Evolutionary conservation across 352 stramenopile species (phyloP).

Genomic region (Globisporangium spiculum): DNA sequence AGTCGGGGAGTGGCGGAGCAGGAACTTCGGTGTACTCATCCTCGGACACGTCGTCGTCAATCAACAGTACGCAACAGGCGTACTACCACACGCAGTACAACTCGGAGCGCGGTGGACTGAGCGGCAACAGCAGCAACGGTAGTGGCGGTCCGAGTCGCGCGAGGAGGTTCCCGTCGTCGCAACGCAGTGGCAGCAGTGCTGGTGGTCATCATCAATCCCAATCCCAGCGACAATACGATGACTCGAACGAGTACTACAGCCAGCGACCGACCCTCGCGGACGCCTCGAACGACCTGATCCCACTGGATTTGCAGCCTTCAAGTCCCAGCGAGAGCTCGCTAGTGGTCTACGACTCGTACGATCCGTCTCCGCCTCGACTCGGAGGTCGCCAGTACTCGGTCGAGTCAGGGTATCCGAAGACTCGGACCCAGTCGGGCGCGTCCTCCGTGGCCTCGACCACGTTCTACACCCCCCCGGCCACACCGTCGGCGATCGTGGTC

Average conservation of each 20-base stretch:
- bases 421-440: neutral
- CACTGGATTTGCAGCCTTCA: neutral
- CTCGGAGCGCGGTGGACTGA: neutral
- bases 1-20: neutral
- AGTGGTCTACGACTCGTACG: conserved; percentile 10
- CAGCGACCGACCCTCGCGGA: conserved; percentile 9
- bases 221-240: neutral
- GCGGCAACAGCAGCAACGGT: neutral
- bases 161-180: neutral
- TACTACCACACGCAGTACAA: conserved; percentile 17
- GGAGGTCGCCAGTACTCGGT: neutral
- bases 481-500: conserved; percentile 3
- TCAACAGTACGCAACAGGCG: conserved; percentile 5
- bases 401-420: neutral
- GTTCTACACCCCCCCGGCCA: conserved; percentile 12
- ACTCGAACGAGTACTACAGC: neutral
- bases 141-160: neutral
- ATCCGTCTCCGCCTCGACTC: neutral
- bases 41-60: neutral
- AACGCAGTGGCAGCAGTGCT: neutral
- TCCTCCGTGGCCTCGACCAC: neutral
- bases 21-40: conserved; percentile 10
- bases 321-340: conserved; percentile 13
- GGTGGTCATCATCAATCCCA: no score
- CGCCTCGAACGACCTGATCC: conserved; percentile 18